Evolutionary conservation across 2,329 filamentous ascomycete genomes (phyloP), one percentile per base, ranked within the genome.

Genomic region (Xylariaceae sp.): DNA sequence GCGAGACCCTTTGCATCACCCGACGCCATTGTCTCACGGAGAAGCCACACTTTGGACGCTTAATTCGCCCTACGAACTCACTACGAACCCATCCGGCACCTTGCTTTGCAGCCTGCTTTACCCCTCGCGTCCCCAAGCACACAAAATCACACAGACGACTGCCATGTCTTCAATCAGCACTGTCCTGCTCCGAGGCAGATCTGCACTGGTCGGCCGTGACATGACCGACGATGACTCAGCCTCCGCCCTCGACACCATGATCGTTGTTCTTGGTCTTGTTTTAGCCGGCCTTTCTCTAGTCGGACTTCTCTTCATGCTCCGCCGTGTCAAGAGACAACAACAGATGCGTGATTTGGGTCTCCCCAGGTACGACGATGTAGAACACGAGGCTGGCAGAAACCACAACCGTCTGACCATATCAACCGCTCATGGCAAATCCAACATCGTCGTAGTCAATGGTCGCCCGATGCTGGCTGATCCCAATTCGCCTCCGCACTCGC

Each of bases 211-310:
- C 60, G 68, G 71, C 63, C 79, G 82, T 59, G 71, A 70, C 52
- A 62, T 71, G 52, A 66, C 48, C 31, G 47, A 55, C 35, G 52
- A 55, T 27, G 56, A 54, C 57, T 72, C 71, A 51, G 71, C 74
- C 60, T 74, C 87, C 53, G 83, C 87, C 73, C 76, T 91, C 67
- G 84, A 89, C 65, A 81, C 95, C 39, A 75, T 96, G 66, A 87
- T 95, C 61, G 80, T 82, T 51, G 80, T 97, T 48, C 76, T 97
- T 59, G 84, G 85, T 55, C 76, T 99, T 41, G 74, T 92, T 60
- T 81, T 95, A 60, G 70, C 92, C 61, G 83, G 80, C 52, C 75
- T 95, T 30, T 65, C 85, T 42, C 75, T 90, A 50, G 75, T 86
- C 46, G 83, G 81, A 50, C 73, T 78, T 27, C 82, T 96, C 44